A percentile compares a stretch with the other conserved stretches of the same genome.
phyloP scores from a whole-genome alignment of 2,329 filamentous ascomycete species.

The Diplodia mutila region DNA sequence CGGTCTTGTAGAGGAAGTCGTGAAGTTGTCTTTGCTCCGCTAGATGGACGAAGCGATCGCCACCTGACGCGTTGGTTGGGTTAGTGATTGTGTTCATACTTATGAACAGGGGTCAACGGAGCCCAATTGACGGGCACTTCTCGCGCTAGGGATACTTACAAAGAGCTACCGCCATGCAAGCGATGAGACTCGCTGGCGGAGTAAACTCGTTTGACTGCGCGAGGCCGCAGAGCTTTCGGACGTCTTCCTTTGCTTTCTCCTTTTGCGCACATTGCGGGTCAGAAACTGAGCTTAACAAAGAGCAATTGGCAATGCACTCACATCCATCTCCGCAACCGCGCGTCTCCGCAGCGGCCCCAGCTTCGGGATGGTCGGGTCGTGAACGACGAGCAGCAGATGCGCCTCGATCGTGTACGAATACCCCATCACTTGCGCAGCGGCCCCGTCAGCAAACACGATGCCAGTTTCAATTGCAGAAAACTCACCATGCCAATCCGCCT shows the following conservation, averaged over 20 bases:
- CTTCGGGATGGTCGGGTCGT: constrained; percentile 43
- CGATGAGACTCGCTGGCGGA: constrained; percentile 42
- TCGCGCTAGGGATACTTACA: constrained; percentile 33
- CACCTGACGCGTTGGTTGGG: neutral
- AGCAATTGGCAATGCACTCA: constrained; percentile 12
- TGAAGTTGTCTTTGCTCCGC: neutral
- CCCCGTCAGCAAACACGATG: neutral
- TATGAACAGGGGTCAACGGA: no score
- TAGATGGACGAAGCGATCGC: constrained; percentile 19
- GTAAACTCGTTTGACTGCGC: constrained; percentile 40
- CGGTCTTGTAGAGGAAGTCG: neutral
- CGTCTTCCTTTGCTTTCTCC: constrained; percentile 25
- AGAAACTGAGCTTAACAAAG: neutral
- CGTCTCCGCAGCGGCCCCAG: constrained; percentile 40
- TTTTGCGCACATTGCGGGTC: neutral
- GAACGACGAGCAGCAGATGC: constrained; percentile 41
- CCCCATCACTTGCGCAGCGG: constrained; percentile 26
- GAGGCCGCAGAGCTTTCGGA: constrained; percentile 41
- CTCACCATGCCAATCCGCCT: constrained; percentile 40
- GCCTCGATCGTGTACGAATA: constrained; percentile 40
- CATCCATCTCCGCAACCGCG: constrained; percentile 38
- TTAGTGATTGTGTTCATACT: neutral
- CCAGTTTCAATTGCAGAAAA: neutral
- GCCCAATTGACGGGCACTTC: neutral
- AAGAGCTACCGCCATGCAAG: constrained; percentile 42